phyloP scores from a whole-genome alignment of 306 rosid genomes.

The Albizia julibrissin region DNA sequence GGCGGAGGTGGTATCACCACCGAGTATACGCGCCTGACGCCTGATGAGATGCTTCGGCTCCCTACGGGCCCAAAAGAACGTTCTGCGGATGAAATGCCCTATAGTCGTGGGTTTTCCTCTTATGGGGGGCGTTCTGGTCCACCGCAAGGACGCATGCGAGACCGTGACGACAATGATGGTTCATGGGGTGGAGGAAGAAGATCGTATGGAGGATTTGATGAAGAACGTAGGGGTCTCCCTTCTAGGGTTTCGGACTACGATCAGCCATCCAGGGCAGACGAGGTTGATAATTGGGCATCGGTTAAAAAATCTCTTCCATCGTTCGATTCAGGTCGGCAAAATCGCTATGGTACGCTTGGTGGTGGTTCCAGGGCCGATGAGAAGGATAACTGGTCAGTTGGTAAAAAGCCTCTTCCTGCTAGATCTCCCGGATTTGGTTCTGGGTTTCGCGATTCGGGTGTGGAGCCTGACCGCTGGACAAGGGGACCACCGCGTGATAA shows the following conservation, averaged over 20 bases:
- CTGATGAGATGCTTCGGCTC: slow-evolving; percentile 75
- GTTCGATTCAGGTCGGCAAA: slow-evolving; percentile 68
- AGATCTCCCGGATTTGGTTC: slow-evolving; percentile 80
- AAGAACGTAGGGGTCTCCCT: slow-evolving; percentile 64
- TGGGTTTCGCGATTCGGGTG: slow-evolving; percentile 61
- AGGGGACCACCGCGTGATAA: slow-evolving; percentile 52
- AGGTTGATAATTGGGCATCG: slow-evolving; percentile 85
- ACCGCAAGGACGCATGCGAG: slow-evolving; percentile 49
- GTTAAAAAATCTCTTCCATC: slow-evolving; percentile 66
- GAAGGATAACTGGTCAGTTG: slow-evolving; percentile 76
- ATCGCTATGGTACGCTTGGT: slow-evolving; percentile 60
- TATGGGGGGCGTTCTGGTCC: slow-evolving; percentile 61
- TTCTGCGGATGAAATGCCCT: slow-evolving; percentile 76
- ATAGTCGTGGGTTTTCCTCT: slow-evolving; percentile 62
- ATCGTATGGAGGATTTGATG: slow-evolving; percentile 87
- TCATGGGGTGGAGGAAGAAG: slow-evolving; percentile 89
- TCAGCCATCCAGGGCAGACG: slow-evolving; percentile 96
- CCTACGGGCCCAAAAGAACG: slow-evolving; percentile 91
- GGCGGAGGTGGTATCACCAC: background rate
- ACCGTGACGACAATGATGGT: slow-evolving; percentile 66
- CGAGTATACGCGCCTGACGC: slow-evolving; percentile 52
- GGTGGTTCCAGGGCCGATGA: slow-evolving; percentile 83
- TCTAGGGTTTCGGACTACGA: slow-evolving; percentile 93
- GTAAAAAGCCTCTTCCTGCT: slow-evolving; percentile 55
- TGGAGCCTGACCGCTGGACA: slow-evolving; percentile 77